Evolutionary conservation across 345 rosid species (phyloP).

Genomic region (Cardiospermum halicacabum): DNA sequence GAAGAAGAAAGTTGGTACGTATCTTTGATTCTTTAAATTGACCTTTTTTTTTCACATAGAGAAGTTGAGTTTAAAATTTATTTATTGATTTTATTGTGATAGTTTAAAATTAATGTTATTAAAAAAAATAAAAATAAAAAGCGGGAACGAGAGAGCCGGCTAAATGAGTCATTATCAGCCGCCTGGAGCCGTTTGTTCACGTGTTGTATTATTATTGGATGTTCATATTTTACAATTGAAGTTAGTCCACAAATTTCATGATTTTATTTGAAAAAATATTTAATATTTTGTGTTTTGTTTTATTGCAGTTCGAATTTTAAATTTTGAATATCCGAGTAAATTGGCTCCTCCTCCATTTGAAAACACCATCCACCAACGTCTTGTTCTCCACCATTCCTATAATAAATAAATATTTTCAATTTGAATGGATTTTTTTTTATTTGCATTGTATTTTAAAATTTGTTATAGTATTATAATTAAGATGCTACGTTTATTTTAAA

Average conservation of each 20-base stretch:
- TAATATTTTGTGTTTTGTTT: slow-evolving; percentile 5
- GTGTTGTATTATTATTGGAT: slow-evolving; percentile 21
- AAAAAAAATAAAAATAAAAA: not conserved
- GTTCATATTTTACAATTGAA: not conserved
- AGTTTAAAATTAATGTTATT: too few species aligned
- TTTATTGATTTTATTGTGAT: too few species aligned
- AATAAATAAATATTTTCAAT: too few species aligned
- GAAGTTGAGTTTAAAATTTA: too few species aligned
- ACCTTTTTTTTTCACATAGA: not conserved
- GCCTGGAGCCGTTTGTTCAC: slow-evolving; percentile 9
- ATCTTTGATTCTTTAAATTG: slow-evolving; percentile 12
- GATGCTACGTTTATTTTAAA: too few species aligned
- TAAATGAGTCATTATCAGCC: slow-evolving; percentile 21
- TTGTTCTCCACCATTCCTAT: too few species aligned
- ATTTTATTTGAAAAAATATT: too few species aligned
- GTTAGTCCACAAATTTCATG: not conserved
- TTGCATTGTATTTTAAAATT: too few species aligned
- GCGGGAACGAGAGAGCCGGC: slow-evolving; percentile 13
- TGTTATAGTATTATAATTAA: too few species aligned
- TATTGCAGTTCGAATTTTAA: slow-evolving; percentile 16
- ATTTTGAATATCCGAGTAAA: slow-evolving; percentile 11
- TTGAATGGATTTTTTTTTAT: too few species aligned
- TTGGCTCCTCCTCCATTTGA: not conserved
- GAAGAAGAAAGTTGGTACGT: not conserved
- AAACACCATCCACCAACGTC: too few species aligned